Percentiles rank a stretch among this genome's conserved stretches.
phyloP scores from a whole-genome alignment of 768 basidiomycete genomes.

The Boletus subparvulus region DNA sequence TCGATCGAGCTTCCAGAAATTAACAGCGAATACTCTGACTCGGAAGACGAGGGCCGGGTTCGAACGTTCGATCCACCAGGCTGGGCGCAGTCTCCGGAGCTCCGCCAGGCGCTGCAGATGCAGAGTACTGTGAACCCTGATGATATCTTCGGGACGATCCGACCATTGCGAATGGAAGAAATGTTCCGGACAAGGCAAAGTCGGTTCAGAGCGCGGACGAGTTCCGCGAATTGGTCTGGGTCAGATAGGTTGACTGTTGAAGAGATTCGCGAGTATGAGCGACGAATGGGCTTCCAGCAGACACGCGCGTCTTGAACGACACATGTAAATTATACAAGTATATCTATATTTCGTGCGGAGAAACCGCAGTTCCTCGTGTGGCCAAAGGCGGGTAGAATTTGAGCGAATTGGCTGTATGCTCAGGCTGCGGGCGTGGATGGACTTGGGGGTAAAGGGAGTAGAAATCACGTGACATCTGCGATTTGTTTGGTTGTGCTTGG shows the following conservation, averaged over 20 bases:
- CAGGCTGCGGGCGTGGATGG: too few species aligned
- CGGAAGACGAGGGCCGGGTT: conserved; percentile 83
- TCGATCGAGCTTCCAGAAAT: conserved; percentile 93
- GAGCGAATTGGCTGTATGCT: too few species aligned
- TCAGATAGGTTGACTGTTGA: conserved; percentile 80
- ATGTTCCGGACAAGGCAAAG: conserved; percentile 79
- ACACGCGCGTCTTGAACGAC: conserved; percentile 15
- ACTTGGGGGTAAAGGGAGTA: too few species aligned
- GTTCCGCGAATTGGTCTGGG: conserved; percentile 96
- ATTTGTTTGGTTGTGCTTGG: conserved; percentile 27
- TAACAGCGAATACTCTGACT: conserved; percentile 95
- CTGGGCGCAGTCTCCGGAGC: conserved; percentile 92
- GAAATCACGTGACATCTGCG: conserved; percentile 15
- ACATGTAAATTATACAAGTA: conserved; percentile 12
- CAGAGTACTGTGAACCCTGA: conserved; percentile 90
- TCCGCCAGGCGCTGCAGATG: conserved; percentile 71
- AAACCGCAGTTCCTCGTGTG: too few species aligned
- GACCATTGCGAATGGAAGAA: conserved; percentile 88
- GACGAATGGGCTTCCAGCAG: conserved; percentile 81
- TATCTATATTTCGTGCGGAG: neutral
- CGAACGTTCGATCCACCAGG: conserved; percentile 72
- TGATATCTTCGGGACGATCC: conserved; percentile 88
- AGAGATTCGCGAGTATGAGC: conserved; percentile 86
- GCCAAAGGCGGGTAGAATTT: too few species aligned
- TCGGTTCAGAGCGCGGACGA: conserved; percentile 85